Conservation (phyloP, 2,329 filamentous ascomycete genomes). For the Diaporthe citri region DNA sequence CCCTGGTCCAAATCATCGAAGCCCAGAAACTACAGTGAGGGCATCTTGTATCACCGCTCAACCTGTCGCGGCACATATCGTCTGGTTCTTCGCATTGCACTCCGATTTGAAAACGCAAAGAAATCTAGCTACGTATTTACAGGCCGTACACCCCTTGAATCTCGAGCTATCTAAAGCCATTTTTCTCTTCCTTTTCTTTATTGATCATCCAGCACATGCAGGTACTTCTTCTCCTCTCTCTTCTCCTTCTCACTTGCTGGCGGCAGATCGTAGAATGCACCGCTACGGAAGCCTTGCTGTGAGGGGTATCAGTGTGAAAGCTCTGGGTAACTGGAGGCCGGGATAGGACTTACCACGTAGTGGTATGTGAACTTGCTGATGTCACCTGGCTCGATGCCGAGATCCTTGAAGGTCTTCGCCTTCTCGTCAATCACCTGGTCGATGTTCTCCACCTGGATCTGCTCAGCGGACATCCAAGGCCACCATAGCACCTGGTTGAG, state of each 20-base stretch:
- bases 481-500: conserved; percentile 92
- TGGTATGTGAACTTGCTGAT: conserved; percentile 90
- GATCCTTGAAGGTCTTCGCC: conserved; percentile 95
- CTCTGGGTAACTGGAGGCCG: not conserved
- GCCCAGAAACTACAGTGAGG: not conserved
- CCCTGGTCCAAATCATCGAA: not conserved
- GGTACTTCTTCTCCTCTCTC: conserved; percentile 94
- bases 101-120: conserved; percentile 43
- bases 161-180: conserved; percentile 36
- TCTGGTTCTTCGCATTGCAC: conserved; percentile 33
- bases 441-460: conserved; percentile 92
- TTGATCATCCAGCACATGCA: conserved; percentile 92
- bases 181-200: conserved; percentile 62
- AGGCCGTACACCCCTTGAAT: conserved; percentile 35
- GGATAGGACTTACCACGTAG: conserved; percentile 79
- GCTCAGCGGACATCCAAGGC: conserved; percentile 84
- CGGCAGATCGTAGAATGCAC: conserved; percentile 91
- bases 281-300: conserved; percentile 90
- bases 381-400: conserved; percentile 90
- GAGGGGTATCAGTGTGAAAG: conserved; percentile 43
- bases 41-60: not conserved
- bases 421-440: conserved; percentile 91
- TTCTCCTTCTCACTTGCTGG: conserved; percentile 95
- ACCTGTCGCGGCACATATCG: not conserved
- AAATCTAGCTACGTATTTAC: conserved; percentile 49